Percentiles rank a stretch among this genome's conserved stretches.
These are phyloP conservation scores for Salix exigua DNA, from an alignment of 345 rosid species.

Conservation along the genomic window DNA sequence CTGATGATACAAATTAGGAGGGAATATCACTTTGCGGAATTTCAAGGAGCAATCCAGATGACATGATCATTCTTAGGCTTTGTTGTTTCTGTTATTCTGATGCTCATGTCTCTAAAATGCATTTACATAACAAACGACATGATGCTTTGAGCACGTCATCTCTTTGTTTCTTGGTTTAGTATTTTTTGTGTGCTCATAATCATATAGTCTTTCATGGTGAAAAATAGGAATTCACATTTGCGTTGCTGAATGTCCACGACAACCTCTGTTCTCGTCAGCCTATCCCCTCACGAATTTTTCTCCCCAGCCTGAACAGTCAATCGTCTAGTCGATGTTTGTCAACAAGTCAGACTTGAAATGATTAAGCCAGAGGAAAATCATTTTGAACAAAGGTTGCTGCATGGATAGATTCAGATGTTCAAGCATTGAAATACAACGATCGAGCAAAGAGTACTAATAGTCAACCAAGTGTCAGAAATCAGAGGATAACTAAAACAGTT, in stretches of 20 bases:
- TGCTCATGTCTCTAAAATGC: no score
- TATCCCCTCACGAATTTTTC: no score
- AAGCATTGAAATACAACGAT: background rate
- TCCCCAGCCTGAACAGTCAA: no score
- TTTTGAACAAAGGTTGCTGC: background rate
- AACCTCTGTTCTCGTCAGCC: no score
- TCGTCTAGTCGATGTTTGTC: no score
- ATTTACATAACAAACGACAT: background rate
- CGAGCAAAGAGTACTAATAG: background rate
- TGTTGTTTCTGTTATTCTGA: background rate
- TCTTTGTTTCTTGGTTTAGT: no score
- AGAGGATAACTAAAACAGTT: background rate
- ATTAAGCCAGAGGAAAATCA: background rate
- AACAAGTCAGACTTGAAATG: background rate
- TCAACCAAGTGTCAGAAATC: background rate
- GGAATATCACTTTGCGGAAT: constrained; percentile 54
- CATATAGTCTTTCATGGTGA: no score
- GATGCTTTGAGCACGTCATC: no score
- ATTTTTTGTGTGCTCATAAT: no score
- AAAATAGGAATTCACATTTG: no score
- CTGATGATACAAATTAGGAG: constrained; percentile 38
- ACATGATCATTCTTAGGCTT: constrained; percentile 70
- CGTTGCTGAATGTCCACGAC: no score
- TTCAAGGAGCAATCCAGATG: constrained; percentile 60
- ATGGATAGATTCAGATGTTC: background rate